Evolutionary conservation across 2,329 filamentous ascomycete species (phyloP), one percentile per base, ranked within the genome.

Genomic region (Trichoderma breve): DNA sequence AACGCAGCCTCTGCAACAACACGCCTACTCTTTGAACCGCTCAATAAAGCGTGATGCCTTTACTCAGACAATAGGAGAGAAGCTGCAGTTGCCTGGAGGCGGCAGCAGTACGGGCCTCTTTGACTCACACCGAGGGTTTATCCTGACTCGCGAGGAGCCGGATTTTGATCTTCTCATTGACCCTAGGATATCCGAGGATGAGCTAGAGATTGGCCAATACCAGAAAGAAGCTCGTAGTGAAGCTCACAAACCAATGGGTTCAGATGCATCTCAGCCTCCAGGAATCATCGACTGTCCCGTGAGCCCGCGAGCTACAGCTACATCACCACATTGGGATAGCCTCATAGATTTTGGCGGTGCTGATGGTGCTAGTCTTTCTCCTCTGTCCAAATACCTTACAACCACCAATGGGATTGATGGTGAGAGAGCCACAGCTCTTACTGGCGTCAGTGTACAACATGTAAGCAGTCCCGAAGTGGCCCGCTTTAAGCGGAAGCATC

Each of bases 401-500:
- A 9, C 39, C 66, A 51, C 55, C 39, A 61, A 62, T 34, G 39
- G 26, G 21, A 7, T 36, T 47, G 24, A n/a, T 61, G 51, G 21
- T 8, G 26, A 69, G 18, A 69, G 36, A 28, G 60, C 39, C 57
- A 12, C 53, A 58, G 8, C 53, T 28, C 15, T 53, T 28, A 34
- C 60, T 32, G 55, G 55, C 26, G 36, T 62, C 57, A 51, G 30
- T 34, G 36, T 67, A 21, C 57, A n/a, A n/a, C 60, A 32, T 58
- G 47, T 51, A 69, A 51, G 55, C 21, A 43, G 66, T 7, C 39
- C 67, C 47, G 67, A 34, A 21, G 57, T 24, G 24, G 15, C 28
- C 57, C 39, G 26, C 67, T 53, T 53, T 7, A 62, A 70, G 39
- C 57, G 67, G 28, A 53, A 70, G 36, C 53, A 51, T 61, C 55